These are phyloP conservation scores for Fusarium tjaetaba DNA, from an alignment of 2,329 filamentous ascomycete genomes.

Conservation along the genomic window DNA sequence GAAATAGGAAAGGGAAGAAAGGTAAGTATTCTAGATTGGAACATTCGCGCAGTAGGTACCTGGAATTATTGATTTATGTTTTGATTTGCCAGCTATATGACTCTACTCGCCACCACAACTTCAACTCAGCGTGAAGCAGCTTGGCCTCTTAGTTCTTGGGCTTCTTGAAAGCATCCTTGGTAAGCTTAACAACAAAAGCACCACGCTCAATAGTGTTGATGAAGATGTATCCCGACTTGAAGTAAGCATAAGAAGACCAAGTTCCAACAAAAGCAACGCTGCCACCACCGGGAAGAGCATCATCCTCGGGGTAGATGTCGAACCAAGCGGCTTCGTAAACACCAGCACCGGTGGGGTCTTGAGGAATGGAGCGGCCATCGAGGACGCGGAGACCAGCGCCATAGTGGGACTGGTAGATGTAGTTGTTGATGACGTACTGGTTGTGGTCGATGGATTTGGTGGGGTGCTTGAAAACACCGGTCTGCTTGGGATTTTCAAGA, in stretches of 20 bases:
- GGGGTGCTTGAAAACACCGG: slow-evolving; percentile 54
- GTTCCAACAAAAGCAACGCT: slow-evolving; percentile 54
- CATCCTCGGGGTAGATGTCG: slow-evolving; percentile 62
- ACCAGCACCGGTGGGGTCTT: slow-evolving; percentile 55
- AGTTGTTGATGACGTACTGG: slow-evolving; percentile 57
- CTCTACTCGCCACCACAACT: fast-evolving
- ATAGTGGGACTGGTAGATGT: slow-evolving; percentile 62
- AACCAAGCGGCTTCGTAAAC: slow-evolving; percentile 61
- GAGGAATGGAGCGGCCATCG: slow-evolving; percentile 49
- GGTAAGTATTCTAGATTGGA: too few relatives aligned
- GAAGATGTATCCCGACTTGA: slow-evolving; percentile 60
- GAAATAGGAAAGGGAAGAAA: too few relatives aligned
- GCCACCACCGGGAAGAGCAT: slow-evolving; percentile 51
- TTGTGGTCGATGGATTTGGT: slow-evolving; percentile 59
- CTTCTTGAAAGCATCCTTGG: slow-evolving; percentile 11
- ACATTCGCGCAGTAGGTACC: too few relatives aligned
- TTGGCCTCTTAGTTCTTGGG: neutral
- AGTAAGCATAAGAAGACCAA: slow-evolving; percentile 61
- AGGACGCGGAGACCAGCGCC: slow-evolving; percentile 58
- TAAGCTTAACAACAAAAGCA: slow-evolving; percentile 57
- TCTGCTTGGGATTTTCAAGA: slow-evolving; percentile 55
- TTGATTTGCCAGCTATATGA: fast-evolving
- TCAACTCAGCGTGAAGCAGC: fast-evolving
- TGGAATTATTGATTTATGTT: fast-evolving
- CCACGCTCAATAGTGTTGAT: slow-evolving; percentile 64